Base-by-base conservation (phyloP, 2,329 filamentous ascomycete species). In the Fusarium brevicatenulatum region DNA sequence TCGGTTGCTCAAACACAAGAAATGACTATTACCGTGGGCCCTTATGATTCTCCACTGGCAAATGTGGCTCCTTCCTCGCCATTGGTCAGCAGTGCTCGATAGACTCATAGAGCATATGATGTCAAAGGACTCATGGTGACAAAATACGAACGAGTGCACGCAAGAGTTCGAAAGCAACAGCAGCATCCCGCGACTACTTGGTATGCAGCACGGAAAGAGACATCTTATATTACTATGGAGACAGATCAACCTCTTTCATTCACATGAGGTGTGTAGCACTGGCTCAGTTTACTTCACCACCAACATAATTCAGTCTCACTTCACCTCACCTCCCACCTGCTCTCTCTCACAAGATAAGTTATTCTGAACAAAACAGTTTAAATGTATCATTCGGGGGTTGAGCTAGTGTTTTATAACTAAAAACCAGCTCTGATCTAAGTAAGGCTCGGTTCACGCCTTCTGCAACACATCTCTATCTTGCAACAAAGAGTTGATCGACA, bases 401-500 rank as follows among this genome's bases (percentile, higher is more conserved):
- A 44, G 37, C 36, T 39, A 50, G 8, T 40, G 49, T 28, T 39
- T 42, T 21, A 25, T 25, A 34, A 32, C 39, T 30, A 28, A 28
- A 36, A 50, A 58, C 23, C 28, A 28, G 54, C 52, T 25, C 53
- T 40, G 21, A 44, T 59, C 39, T 12, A 39, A 58, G 43, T 19
- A n/a, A 57, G 43, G 56, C 40, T 49, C 42, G n/a, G 30, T 49
- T 47, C 34, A 44, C 37, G 52, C 59, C 53, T 42, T 23, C 37
- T 39, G 34, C 55, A n/a, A 46, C 28, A 42, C 49, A 49, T 54
- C 21, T 32, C 39, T 49, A 44, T 50, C 42, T 36, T 54, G 40
- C 16, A 39, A 54, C 47, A 39, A 54, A 49, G 60, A 46, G 30
- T 37, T 59, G 66, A 71, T 68, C 69, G 57, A 62, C 56, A 76